Evolutionary conservation across 208 protist genomes (phyloP).

Genomic region (Vickermania spadyakhi): DNA sequence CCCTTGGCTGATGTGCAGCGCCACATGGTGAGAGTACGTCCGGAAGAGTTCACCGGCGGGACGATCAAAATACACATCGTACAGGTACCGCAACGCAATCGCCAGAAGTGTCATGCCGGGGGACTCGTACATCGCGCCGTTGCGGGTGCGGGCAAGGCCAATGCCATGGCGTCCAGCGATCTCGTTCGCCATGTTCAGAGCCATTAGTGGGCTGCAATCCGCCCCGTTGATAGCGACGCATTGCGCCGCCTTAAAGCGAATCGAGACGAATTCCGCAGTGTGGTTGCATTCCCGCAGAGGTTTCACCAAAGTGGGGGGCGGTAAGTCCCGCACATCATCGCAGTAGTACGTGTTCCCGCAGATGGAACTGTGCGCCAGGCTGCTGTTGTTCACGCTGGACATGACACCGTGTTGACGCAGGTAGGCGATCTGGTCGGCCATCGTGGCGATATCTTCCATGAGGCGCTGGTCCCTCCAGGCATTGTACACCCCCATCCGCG

Average conservation of each 20-base stretch:
- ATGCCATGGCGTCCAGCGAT: constrained; percentile 85
- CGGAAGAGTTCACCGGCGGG: constrained; percentile 59
- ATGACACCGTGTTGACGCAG: constrained; percentile 67
- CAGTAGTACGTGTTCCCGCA: constrained; percentile 80
- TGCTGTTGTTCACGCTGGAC: constrained; percentile 27
- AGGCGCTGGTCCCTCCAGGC: constrained; percentile 83
- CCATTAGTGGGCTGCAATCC: constrained; percentile 69
- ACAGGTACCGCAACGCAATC: constrained; percentile 60
- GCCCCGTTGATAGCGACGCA: constrained; percentile 81
- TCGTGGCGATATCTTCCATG: constrained; percentile 71
- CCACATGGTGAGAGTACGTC: constrained; percentile 67
- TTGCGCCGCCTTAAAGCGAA: constrained; percentile 61
- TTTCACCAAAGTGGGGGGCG: constrained; percentile 45
- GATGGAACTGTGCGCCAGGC: constrained; percentile 77
- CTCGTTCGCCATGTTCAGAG: constrained; percentile 79
- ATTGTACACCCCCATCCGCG: constrained; percentile 86
- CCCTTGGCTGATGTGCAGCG: constrained; percentile 49
- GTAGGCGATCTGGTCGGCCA: constrained; percentile 69
- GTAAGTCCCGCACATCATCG: constrained; percentile 43
- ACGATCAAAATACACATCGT: constrained; percentile 84
- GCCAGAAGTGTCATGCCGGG: constrained; percentile 85
- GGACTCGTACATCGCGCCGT: constrained; percentile 85
- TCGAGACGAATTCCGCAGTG: constrained; percentile 70
- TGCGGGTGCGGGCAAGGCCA: constrained; percentile 64
- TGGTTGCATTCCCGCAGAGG: constrained; percentile 48